Evolutionary conservation across 768 basidiomycete species (phyloP).

Genomic region (Trametes sanguinea): DNA sequence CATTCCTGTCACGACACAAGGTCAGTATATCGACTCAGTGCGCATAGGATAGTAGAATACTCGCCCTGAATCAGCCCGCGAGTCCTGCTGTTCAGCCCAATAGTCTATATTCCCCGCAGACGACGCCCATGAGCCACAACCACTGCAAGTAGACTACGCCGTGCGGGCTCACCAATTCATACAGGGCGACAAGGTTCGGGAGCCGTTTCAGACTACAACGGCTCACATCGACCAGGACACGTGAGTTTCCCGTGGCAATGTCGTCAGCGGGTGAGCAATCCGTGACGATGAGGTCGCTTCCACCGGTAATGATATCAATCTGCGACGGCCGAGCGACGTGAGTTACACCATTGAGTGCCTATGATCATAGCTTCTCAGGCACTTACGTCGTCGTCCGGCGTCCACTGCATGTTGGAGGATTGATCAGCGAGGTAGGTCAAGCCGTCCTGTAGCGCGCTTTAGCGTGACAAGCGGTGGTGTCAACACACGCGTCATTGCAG

Average conservation of each 20-base stretch:
- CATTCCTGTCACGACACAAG: background rate
- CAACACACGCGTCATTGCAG: too few species aligned
- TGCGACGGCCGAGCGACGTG: background rate
- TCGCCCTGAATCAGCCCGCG: background rate
- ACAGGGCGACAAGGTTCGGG: conserved; percentile 3
- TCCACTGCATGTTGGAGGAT: background rate
- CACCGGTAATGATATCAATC: background rate
- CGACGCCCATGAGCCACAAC: background rate
- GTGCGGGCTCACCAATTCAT: conserved; percentile 2
- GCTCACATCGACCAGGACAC: conserved; percentile 9
- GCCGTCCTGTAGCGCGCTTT: background rate
- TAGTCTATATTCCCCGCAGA: background rate
- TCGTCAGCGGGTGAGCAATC: background rate
- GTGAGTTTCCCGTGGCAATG: background rate
- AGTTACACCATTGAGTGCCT: background rate
- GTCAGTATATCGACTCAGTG: background rate
- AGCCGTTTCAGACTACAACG: background rate
- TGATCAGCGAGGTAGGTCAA: background rate
- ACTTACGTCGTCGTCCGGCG: background rate
- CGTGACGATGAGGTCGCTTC: conserved; percentile 8
- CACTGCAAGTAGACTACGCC: background rate
- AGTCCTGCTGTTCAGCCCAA: background rate
- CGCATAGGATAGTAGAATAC: background rate
- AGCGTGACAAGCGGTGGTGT: background rate
- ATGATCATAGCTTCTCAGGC: too few species aligned